Percentiles rank a stretch among this genome's conserved stretches.
Conservation (phyloP, 192 early-diverging fungal genomes). For the Chytriomyces sp. region DNA sequence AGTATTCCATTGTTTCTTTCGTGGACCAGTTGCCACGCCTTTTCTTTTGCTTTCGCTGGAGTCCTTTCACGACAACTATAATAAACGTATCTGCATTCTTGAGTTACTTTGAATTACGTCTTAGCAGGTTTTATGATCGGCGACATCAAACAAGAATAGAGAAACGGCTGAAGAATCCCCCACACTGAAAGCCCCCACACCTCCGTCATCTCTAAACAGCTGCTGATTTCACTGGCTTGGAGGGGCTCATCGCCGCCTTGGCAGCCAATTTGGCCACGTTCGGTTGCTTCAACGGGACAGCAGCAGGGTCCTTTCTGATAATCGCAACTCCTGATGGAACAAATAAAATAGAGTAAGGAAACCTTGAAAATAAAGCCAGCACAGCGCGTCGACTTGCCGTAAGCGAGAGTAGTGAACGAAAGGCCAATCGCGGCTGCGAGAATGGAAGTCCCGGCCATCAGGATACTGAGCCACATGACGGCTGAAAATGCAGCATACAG, state of each 20-base stretch:
- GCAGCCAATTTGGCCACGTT: conserved; percentile 23
- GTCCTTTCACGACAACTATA: neutral
- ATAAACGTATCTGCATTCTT: neutral
- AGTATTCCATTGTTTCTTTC: neutral
- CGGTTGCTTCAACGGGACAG: conserved; percentile 11
- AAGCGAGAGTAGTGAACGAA: conserved; percentile 17
- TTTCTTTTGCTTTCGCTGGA: neutral
- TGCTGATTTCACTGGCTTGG: conserved; percentile 1
- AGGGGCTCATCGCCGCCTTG: conserved; percentile 4
- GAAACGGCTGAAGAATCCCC: neutral
- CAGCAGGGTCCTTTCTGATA: conserved; percentile 19
- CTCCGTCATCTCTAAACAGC: conserved; percentile 6
- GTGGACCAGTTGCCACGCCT: neutral
- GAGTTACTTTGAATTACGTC: neutral
- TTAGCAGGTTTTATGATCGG: neutral
- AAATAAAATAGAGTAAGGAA: neutral
- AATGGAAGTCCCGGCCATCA: conserved; percentile 21
- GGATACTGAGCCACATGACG: conserved; percentile 27
- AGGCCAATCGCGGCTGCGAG: conserved; percentile 17
- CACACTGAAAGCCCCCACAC: neutral
- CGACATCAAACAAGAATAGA: neutral
- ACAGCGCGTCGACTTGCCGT: conserved; percentile 3
- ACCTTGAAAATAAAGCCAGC: neutral
- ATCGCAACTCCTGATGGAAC: conserved; percentile 17
- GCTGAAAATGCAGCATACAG: conserved; percentile 16